Evolutionary conservation across 228 moss, liverwort and hornwort species (phyloP).

Genomic region (Sphagnum magellanicum): DNA sequence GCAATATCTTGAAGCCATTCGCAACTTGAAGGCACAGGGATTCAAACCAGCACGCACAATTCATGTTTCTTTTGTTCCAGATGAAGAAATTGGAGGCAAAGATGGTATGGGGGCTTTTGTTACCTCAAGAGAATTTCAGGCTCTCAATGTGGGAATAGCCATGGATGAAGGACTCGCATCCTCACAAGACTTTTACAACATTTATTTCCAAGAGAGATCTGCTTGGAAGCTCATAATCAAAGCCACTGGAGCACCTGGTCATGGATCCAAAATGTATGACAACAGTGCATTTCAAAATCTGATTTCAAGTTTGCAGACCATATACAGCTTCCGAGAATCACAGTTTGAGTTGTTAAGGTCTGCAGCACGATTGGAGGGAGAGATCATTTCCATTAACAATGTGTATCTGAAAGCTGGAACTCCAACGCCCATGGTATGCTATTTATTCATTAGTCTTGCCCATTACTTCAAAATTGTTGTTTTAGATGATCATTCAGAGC

Average conservation of each 20-base stretch:
- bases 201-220: conserved; percentile 60
- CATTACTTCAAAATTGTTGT: not conserved
- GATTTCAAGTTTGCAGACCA: conserved; percentile 51
- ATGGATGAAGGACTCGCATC: conserved; percentile 66
- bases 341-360: conserved; percentile 54
- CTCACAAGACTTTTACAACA: conserved; percentile 19
- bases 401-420: conserved; percentile 59
- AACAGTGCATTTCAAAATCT: conserved; percentile 68
- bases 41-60: conserved; percentile 59
- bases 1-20: conserved; percentile 83
- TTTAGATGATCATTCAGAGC: too few relatives aligned
- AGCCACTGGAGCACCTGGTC: conserved; percentile 55
- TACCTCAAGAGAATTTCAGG: conserved; percentile 46
- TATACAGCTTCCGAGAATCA: conserved; percentile 43
- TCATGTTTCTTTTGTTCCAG: conserved; percentile 64
- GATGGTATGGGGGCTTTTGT: conserved; percentile 52
- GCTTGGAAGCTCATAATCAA: conserved; percentile 74
- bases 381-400: conserved; percentile 52
- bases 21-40: conserved; percentile 42
- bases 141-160: conserved; percentile 58
- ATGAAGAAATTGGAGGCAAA: conserved; percentile 71
- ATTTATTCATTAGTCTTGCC: not conserved
- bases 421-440: conserved; percentile 37
- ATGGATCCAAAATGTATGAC: conserved; percentile 65
- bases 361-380: conserved; percentile 43